phyloP scores from a whole-genome alignment of 1,284 basidiomycete species.

The Moniliella sp. region DNA sequence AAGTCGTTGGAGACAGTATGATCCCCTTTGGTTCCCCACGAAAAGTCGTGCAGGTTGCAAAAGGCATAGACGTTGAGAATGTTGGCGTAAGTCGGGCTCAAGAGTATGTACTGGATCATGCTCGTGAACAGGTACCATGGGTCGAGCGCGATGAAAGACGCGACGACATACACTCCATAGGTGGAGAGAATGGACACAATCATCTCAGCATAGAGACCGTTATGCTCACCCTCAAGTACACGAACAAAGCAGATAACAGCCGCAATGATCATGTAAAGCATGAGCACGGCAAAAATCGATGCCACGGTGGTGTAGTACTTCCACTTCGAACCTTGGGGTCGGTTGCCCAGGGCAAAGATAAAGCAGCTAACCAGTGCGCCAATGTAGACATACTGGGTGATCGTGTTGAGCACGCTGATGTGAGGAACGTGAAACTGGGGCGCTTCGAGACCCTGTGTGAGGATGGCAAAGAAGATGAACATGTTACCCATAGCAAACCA shows the following conservation, averaged over 20 bases:
- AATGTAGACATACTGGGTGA: conserved; percentile 26
- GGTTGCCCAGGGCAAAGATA: conserved; percentile 2
- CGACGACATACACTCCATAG: conserved; percentile 43
- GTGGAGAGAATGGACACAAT: conserved; percentile 58
- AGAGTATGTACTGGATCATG: conserved; percentile 74
- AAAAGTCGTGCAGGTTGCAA: conserved; percentile 7
- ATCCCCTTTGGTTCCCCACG: conserved; percentile 57
- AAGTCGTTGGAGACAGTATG: conserved; percentile 16
- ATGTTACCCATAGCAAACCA: conserved; percentile 63
- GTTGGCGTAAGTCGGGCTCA: conserved; percentile 72
- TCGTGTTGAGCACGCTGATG: conserved; percentile 6
- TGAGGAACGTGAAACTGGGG: conserved; percentile 37
- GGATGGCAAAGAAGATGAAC: conserved; percentile 74
- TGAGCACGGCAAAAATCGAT: conserved; percentile 50
- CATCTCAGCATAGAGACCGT: conserved; percentile 50
- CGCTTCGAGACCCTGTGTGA: conserved; percentile 68
- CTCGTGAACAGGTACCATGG: conserved; percentile 78
- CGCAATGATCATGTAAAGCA: conserved; percentile 50
- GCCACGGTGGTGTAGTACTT: conserved; percentile 60
- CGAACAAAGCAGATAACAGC: conserved; percentile 20
- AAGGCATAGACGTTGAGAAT: conserved; percentile 41
- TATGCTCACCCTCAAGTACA: conserved; percentile 32
- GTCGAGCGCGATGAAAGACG: conserved; percentile 61
- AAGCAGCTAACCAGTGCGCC: conserved; percentile 11
- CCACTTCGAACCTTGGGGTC: conserved; percentile 47